These are phyloP conservation scores for Fonsecaea nubica DNA, from an alignment of 2,329 filamentous ascomycete species.

Conservation along the genomic window DNA sequence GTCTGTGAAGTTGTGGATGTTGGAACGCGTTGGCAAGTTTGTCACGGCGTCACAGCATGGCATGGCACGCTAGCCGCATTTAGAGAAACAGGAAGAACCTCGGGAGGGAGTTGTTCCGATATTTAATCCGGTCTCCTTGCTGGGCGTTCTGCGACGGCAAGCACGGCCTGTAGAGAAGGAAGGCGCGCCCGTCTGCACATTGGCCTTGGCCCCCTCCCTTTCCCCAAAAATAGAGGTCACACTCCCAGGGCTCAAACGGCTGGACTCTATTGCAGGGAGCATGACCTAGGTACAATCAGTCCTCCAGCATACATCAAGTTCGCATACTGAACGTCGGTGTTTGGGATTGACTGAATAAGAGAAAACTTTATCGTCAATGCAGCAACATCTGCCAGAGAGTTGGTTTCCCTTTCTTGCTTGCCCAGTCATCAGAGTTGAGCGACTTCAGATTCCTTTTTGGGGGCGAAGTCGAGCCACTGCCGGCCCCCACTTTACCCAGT, in stretches of 20 bases:
- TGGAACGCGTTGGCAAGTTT: neutral
- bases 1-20: neutral
- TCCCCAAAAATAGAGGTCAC: neutral
- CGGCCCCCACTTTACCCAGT: neutral
- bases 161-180: too few species aligned
- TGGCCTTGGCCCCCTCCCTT: neutral
- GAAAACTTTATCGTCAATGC: neutral
- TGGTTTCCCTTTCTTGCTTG: neutral
- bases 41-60: neutral
- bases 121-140: too few species aligned
- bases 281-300: too few species aligned
- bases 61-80: neutral
- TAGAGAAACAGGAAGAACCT: too few species aligned
- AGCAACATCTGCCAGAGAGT: neutral
- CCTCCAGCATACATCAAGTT: too few species aligned
- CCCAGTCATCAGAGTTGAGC: neutral
- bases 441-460: neutral
- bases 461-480: neutral
- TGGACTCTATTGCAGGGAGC: too few species aligned
- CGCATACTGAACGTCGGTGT: too few species aligned
- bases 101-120: too few species aligned
- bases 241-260: neutral
- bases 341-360: neutral
- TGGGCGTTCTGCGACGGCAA: too few species aligned
- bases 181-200: neutral